These are phyloP conservation scores for Teunomyces atbi DNA, from an alignment of 805 yeast genomes.

Conservation along the genomic window DNA sequence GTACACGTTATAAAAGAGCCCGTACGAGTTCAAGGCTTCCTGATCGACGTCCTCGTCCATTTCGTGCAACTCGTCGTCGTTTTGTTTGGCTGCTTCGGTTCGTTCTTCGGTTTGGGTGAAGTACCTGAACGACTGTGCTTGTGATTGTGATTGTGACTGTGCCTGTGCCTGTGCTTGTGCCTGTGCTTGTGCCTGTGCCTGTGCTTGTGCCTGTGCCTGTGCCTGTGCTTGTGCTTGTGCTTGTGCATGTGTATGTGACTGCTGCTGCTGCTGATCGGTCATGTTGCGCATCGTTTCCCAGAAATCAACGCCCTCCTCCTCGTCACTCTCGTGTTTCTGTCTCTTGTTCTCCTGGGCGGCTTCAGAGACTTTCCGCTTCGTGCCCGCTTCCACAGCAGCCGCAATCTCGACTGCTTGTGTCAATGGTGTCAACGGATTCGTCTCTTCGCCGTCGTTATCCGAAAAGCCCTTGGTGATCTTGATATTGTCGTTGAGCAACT, in stretches of 20 bases:
- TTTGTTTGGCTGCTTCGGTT: background rate
- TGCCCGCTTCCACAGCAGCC: constrained; percentile 28
- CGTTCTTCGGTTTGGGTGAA: constrained; percentile 2
- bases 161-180: constrained; percentile 43
- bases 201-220: constrained; percentile 2
- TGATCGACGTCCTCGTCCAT: constrained; percentile 33
- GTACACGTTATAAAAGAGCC: constrained; percentile 37
- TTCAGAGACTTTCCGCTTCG: constrained; percentile 6
- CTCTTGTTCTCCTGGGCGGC: constrained; percentile 4
- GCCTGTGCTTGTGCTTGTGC: background rate
- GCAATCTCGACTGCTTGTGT: constrained; percentile 42
- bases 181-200: constrained; percentile 1
- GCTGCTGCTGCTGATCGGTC: constrained; percentile 30
- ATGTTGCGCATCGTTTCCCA: constrained; percentile 68
- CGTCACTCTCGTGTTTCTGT: constrained; percentile 27
- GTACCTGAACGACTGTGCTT: background rate
- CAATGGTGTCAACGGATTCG: constrained; percentile 32
- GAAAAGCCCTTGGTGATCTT: constrained; percentile 9
- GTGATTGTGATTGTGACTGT: constrained; percentile 50
- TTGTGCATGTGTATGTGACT: constrained; percentile 9
- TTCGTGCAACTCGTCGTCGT: constrained; percentile 7
- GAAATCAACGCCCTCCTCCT: constrained; percentile 65
- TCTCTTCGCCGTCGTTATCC: background rate
- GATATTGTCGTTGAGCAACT: constrained; percentile 38
- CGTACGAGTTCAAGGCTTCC: constrained; percentile 34